These are phyloP conservation scores for Jatropha curcas DNA, from an alignment of 345 rosid genomes.

Conservation along the genomic window DNA sequence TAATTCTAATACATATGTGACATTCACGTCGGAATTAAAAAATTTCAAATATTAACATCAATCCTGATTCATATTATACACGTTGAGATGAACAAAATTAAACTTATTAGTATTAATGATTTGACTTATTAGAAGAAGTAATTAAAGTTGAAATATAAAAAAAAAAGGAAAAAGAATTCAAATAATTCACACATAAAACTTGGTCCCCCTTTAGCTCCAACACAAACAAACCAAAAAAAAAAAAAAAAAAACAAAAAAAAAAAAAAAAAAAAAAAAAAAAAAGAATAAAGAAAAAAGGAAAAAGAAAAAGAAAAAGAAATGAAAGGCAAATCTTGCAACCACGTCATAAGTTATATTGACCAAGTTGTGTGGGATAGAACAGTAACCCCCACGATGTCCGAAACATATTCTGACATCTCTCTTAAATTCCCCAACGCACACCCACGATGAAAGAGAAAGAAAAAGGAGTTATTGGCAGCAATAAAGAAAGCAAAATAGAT, in stretches of 20 bases:
- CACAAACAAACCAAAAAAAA: too few species aligned
- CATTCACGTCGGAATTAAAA: too few species aligned
- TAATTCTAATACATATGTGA: too few species aligned
- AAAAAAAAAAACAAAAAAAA: too few species aligned
- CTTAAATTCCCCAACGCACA: slow-evolving; percentile 15
- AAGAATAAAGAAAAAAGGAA: too few species aligned
- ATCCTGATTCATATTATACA: too few species aligned
- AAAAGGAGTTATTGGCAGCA: slow-evolving; percentile 7
- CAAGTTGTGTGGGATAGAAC: slow-evolving; percentile 23
- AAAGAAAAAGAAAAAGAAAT: slow-evolving; percentile 5
- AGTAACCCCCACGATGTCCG: slow-evolving; percentile 27
- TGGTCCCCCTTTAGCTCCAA: slow-evolving; percentile 7
- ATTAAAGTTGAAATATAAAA: not conserved
- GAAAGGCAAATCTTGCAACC: slow-evolving; percentile 21
- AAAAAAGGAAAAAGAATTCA: not conserved
- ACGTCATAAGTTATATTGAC: slow-evolving; percentile 20
- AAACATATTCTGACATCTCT: slow-evolving; percentile 21
- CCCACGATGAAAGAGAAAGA: slow-evolving; percentile 11
- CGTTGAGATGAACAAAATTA: too few species aligned
- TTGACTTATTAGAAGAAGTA: too few species aligned
- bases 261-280: too few species aligned
- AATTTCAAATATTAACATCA: too few species aligned
- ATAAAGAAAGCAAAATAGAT: slow-evolving; percentile 25
- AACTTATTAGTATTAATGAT: too few species aligned
- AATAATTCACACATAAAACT: not conserved